phyloP scores from a whole-genome alignment of 75 land plant species.

The Cupressus sempervirens region DNA sequence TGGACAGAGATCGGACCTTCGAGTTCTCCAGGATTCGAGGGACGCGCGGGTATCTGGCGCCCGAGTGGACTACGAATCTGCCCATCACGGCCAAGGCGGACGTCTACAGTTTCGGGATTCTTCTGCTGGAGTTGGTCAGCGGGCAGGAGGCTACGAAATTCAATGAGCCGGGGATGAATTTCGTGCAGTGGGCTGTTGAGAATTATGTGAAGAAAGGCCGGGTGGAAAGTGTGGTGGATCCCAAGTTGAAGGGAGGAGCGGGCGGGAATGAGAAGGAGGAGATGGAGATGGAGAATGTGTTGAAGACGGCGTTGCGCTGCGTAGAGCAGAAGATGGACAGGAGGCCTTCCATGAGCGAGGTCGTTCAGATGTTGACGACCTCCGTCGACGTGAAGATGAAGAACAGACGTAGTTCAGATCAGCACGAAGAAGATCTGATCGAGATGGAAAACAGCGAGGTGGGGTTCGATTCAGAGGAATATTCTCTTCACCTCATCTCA shows the following conservation, averaged over 20 bases:
- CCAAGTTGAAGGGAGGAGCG: constrained; percentile 12
- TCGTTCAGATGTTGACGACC: constrained; percentile 60
- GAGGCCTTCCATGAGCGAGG: constrained; percentile 71
- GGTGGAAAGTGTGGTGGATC: constrained; percentile 48
- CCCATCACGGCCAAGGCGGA: no score
- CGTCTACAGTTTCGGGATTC: no score
- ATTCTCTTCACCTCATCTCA: no score
- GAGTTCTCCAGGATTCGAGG: constrained; percentile 50
- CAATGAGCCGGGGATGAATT: constrained; percentile 45
- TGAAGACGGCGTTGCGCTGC: constrained; percentile 70
- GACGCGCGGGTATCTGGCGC: constrained; percentile 73
- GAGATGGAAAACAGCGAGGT: no score
- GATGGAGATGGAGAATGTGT: constrained; percentile 42
- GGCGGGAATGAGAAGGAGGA: constrained; percentile 41
- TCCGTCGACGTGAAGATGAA: background rate
- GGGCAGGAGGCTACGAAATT: constrained; percentile 24
- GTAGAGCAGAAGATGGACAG: constrained; percentile 50
- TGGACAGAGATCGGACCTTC: constrained; percentile 30
- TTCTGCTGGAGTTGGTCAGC: constrained; percentile 35
- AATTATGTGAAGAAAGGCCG: constrained; percentile 37
- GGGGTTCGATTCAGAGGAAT: no score
- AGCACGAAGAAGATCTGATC: no score
- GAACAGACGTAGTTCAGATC: no score
- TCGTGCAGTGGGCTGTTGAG: constrained; percentile 53
- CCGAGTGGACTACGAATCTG: constrained; percentile 41